Base-by-base conservation (phyloP, 768 basidiomycete genomes). In the Sarcomyxa edulis region DNA sequence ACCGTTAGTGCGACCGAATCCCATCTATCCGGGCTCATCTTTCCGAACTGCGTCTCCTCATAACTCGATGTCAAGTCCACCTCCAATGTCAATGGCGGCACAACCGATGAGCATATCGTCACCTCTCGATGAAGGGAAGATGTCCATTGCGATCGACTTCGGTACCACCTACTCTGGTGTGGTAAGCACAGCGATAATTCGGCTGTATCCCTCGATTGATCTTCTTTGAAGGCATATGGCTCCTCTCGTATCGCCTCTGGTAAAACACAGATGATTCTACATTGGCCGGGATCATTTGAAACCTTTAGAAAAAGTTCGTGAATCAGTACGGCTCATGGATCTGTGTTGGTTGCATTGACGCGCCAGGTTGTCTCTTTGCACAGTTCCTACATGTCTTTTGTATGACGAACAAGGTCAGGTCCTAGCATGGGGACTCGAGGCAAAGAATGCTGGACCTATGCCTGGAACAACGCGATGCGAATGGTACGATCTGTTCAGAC, bases 151-250 rank as follows among this genome's bases (percentile, higher is more conserved):
- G 4, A 88, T 90, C 44, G 87, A 90, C 60, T 89, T 89, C 50
- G 86, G 87, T 59, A 90, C 88, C 2, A 91, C 86, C 4, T 90
- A 89, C 61, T 89, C 87, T 18, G 88, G 88, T 43, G 82, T 91
- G 43, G 87, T 88, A 56, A 61, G 85, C 74, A 37, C 5, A 10
- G 25, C 42, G 31, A 18, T 32, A 37, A 39, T 24, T 11, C 4
- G 9, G 11, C 41, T 25, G n/a, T 25, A 24, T n/a, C 18, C 32
- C 40, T 46, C 45, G 41, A 48, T 37, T 5, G n/a, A 16, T 32
- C 29, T 37, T 30, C 32, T 7, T 26, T 28, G 20, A 48, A 89
- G 86, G 86, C 90, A 1, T 94, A 87, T 51, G 89, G 84, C 6
- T 91, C 88, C 6, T 84, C 88, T 8, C 80, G 90, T 46, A 84